Base-by-base conservation (phyloP, 2,329 filamentous ascomycete genomes). In the Stagonosporopsis tanaceti region DNA sequence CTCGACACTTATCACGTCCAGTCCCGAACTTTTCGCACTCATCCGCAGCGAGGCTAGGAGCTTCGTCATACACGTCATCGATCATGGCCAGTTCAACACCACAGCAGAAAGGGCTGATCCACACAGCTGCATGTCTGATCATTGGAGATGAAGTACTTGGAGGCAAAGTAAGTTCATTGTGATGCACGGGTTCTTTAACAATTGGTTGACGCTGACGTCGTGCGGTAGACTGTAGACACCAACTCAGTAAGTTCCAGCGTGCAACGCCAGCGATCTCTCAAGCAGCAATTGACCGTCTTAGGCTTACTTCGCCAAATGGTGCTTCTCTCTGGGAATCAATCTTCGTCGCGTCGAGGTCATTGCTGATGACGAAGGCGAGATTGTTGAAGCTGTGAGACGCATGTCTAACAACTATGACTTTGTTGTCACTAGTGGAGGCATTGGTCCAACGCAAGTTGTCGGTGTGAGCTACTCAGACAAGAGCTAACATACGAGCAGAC, bases 131-230 rank as follows among this genome's bases (percentile, higher is more conserved):
- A 54, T 96, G 92, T 76, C 79, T 98, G 63, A 93, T 99, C 59
- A 98, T 99, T 69, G 94, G 94, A n/a, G 94, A 98, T 78, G 94
- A 97, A 77, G 93, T 98, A 5, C 83, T 98, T 4, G 93, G 93
- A 22, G 94, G 95, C 68, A 98, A 98, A 89, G 93, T 92, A 76
- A 63, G 81, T 56, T 44, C 28, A 42, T 2, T 2, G 2, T 15
- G 6, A 2, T 45, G 22, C 42, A 22, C 11, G 17, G 15, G n/a
- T n/a, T n/a, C n/a, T n/a, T n/a, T n/a, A n/a, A n/a, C n/a, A n/a
- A 47, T 9, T 20, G 17, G n/a, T 28, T n/a, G 22, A 40, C 59
- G 64, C 70, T 73, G 62, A 73, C 57, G 30, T 50, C 34, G 34
- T 56, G 46, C 50, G 37, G 27, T 45, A 88, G 85, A 89, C 86